Evolutionary conservation across 805 yeast species (phyloP).

Genomic region (Naumovozyma baii): DNA sequence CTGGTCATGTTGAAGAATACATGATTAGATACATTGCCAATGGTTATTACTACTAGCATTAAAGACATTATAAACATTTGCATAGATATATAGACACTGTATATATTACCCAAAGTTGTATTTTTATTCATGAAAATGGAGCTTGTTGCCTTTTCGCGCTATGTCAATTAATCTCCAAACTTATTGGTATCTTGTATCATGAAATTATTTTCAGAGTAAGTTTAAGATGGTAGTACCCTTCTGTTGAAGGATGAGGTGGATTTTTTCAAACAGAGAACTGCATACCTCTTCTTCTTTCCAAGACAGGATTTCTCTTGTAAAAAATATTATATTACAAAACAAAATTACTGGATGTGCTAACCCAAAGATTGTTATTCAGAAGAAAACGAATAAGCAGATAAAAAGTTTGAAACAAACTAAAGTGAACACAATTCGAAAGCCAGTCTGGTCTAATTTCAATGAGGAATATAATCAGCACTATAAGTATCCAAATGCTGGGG

Average conservation of each 20-base stretch:
- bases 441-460: slow-evolving; percentile 9
- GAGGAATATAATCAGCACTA: slow-evolving; percentile 11
- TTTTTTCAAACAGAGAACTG: too few species aligned
- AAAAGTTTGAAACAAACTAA: neutral
- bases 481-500: slow-evolving; percentile 12
- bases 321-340: neutral
- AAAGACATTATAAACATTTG: neutral
- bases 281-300: too few species aligned
- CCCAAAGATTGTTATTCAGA: neutral
- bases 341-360: neutral
- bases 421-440: neutral
- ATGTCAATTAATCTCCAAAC: too few species aligned
- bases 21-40: slow-evolving; percentile 86
- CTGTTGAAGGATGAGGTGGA: too few species aligned
- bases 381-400: neutral
- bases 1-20: slow-evolving; percentile 88
- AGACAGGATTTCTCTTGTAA: neutral
- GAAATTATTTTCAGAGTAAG: too few species aligned
- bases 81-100: slow-evolving; percentile 1
- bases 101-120: neutral
- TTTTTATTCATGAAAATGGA: neutral
- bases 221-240: too few species aligned
- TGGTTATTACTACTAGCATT: slow-evolving; percentile 46
- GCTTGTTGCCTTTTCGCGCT: neutral
- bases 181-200: too few species aligned